Percentiles rank a stretch among this genome's conserved stretches.
Evolutionary conservation across 352 stramenopile species (phyloP).

Genomic region (Paralagenidium karlingii): DNA sequence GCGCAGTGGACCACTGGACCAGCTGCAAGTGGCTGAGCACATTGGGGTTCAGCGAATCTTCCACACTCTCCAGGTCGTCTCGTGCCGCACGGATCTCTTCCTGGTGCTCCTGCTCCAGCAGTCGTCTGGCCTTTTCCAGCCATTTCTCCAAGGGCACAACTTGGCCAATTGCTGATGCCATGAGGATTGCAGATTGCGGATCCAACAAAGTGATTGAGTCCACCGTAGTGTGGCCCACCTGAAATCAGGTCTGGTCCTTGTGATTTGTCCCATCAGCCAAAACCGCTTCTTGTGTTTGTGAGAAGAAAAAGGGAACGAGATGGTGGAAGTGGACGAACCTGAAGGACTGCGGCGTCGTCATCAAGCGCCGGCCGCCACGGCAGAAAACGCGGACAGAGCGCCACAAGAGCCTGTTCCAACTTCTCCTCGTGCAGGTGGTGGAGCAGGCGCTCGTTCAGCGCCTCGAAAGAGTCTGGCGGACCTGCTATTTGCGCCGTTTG

Average conservation of each 20-base stretch:
- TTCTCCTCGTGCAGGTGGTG: too few relatives aligned
- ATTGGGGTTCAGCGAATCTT: constrained; percentile 50
- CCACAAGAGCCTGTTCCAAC: too few relatives aligned
- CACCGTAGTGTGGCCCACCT: too few relatives aligned
- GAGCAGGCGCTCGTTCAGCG: too few relatives aligned
- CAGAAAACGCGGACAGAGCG: background rate
- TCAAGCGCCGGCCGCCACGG: background rate
- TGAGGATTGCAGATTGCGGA: too few relatives aligned
- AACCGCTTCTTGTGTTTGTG: background rate
- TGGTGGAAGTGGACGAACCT: constrained; percentile 1
- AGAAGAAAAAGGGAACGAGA: background rate
- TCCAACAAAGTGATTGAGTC: too few relatives aligned
- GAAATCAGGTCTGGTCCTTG: too few relatives aligned
- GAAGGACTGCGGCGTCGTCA: constrained; percentile 4
- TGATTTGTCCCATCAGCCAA: too few relatives aligned
- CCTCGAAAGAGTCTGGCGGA: constrained; percentile 51
- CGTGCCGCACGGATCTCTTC: constrained; percentile 46
- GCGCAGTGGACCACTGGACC: constrained; percentile 22
- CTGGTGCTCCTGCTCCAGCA: constrained; percentile 47
- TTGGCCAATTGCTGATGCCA: too few relatives aligned
- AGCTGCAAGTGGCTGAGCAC: constrained; percentile 41
- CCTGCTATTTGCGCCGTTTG: constrained; percentile 60
- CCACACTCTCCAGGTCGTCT: constrained; percentile 32
- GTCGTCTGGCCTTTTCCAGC: constrained; percentile 21
- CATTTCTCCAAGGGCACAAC: too few relatives aligned